These are phyloP conservation scores for Fusarium sarcochroum DNA, from an alignment of 2,329 filamentous ascomycete genomes.

Conservation along the genomic window DNA sequence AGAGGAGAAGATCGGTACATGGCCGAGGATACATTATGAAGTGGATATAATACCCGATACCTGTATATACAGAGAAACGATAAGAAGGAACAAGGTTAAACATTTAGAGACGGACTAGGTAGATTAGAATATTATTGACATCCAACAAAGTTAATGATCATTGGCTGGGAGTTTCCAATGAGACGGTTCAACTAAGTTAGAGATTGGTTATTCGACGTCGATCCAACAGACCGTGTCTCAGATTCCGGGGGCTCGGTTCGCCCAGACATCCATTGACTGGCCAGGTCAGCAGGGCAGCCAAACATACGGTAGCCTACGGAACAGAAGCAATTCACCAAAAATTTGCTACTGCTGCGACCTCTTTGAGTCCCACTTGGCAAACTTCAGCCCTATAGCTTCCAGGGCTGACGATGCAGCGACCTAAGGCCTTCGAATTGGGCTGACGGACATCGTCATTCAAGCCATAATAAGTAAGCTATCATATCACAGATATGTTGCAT, in stretches of 20 bases:
- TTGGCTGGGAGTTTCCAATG: slow-evolving; percentile 26
- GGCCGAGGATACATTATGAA: slow-evolving; percentile 3
- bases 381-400: slow-evolving; percentile 42
- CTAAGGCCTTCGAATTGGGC: slow-evolving; percentile 24
- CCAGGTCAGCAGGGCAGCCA: neutral
- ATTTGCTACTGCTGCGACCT: slow-evolving; percentile 2
- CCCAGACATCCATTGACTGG: slow-evolving; percentile 8
- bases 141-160: slow-evolving; percentile 13
- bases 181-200: slow-evolving; percentile 26
- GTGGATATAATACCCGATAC: slow-evolving; percentile 46
- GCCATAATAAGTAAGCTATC: neutral
- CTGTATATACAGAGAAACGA: slow-evolving; percentile 35
- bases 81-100: slow-evolving; percentile 16
- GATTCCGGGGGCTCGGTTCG: slow-evolving; percentile 24
- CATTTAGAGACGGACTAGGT: slow-evolving; percentile 19
- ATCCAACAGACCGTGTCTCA: slow-evolving; percentile 38
- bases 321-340: slow-evolving; percentile 14
- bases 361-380: slow-evolving; percentile 39
- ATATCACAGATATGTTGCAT: slow-evolving; percentile 8
- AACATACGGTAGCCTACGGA: neutral
- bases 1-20: neutral
- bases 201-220: slow-evolving; percentile 25
- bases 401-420: slow-evolving; percentile 33
- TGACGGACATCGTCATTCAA: slow-evolving; percentile 8
- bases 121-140: slow-evolving; percentile 25